Evolutionary conservation across 164 flowering plant species (phyloP).

Genomic region (Tetrastigma voinierianum): DNA sequence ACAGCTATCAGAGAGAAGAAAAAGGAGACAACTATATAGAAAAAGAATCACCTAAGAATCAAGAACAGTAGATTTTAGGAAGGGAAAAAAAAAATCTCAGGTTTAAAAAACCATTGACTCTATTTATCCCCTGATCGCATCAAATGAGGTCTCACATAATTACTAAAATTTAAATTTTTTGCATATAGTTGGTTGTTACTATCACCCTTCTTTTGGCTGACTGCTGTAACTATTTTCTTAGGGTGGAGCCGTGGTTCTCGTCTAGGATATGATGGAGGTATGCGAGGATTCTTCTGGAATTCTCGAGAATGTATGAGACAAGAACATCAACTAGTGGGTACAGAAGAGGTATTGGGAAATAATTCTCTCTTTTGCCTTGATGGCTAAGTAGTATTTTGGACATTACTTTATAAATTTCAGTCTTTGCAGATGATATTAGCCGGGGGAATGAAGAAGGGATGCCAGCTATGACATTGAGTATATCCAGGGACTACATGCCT

Average conservation of each 20-base stretch:
- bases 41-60: no score
- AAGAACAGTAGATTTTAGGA: no score
- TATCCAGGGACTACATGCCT: constrained; percentile 14
- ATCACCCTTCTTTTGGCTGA: not conserved
- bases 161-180: no score
- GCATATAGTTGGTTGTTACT: not conserved
- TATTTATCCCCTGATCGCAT: no score
- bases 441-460: constrained; percentile 17
- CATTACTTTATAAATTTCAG: not conserved
- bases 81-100: no score
- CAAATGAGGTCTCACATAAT: no score
- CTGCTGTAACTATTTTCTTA: constrained; percentile 5
- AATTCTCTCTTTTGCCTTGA: not conserved
- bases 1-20: no score
- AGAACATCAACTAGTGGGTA: constrained; percentile 22
- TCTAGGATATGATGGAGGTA: constrained; percentile 13
- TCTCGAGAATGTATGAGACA: constrained; percentile 22
- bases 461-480: constrained; percentile 23
- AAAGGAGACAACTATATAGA: no score
- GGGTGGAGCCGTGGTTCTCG: constrained; percentile 20
- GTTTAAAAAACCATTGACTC: no score
- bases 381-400: not conserved
- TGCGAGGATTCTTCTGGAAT: constrained; percentile 18
- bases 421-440: constrained; percentile 17
- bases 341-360: constrained; percentile 23